Base-by-base conservation (phyloP, 2,329 filamentous ascomycete species). In the Penicillium hesseltinei region DNA sequence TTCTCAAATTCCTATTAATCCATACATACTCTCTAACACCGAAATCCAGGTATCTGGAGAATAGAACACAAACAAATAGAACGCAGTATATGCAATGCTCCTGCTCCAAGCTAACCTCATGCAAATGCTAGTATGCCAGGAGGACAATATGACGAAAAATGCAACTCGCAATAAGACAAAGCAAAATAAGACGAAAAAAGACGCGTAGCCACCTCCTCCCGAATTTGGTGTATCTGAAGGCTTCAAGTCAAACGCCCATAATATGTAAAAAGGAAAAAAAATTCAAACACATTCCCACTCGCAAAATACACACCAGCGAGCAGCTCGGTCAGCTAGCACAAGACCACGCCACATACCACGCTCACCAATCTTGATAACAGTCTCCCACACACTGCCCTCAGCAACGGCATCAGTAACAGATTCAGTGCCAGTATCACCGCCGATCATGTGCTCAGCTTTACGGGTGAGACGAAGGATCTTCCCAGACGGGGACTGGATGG, bases 401-500 rank as follows among this genome's bases (percentile, higher is more conserved):
- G 74, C 71, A 5, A 66, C 65, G 9, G 71, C 70, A 60, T 78
- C 77, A 7, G 69, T 71, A 17, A 69, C 58, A 7, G 72, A 71
- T 46, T 74, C 72, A n/a, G 64, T 63, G 27, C 63, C 62, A 40
- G 59, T 69, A 17, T 66, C 71, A 8, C 67, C 63, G 38, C 72
- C 67, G 50, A 76, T 68, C 70, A 77, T 75, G 54, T 79, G 77
- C 42, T 81, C 79, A 7, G 76, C 73, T 61, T 80, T 80, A 27
- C 79, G 74, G 29, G 72, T 79, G 33, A 81, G 80, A 52, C 94
- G 82, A 58, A 97, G 84, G 65, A 99, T 97, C 78, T 97, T 97
- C 60, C 95, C 94, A 31, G 88, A 90, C 0, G 94, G 94, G 6
- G 90, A 91, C 76, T 99, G 94, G 55, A 99, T 93, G 0, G 94